Evolutionary conservation across 305 asterid species (phyloP).

Genomic region (Solanum aculeatissimum): DNA sequence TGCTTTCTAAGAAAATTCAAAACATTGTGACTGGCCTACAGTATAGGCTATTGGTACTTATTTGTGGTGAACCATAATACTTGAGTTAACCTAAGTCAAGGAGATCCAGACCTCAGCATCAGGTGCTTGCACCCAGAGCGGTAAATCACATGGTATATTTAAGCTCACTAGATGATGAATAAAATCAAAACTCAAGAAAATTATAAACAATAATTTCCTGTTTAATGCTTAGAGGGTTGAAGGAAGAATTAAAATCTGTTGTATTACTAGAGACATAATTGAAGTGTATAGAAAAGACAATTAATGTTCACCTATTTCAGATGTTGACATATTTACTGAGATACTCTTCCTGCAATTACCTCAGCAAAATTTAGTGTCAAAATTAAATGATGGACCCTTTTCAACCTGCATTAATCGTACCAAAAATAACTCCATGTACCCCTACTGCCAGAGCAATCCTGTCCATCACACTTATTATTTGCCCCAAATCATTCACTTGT

Average conservation of each 20-base stretch:
- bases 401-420: constrained; percentile 1
- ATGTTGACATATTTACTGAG: not conserved
- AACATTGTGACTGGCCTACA: not conserved
- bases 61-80: not conserved
- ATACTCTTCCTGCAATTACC: not conserved
- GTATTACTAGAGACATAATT: not conserved
- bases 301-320: not conserved
- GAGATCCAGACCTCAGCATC: not conserved
- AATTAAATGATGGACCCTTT: not conserved
- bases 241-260: not conserved
- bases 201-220: not conserved
- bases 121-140: not conserved
- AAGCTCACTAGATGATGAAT: too few species aligned
- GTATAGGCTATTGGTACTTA: not conserved
- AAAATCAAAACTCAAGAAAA: not conserved
- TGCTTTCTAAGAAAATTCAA: not conserved
- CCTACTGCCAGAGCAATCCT: not conserved
- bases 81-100: not conserved
- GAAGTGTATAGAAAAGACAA: not conserved
- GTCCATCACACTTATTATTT: not conserved
- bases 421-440: not conserved
- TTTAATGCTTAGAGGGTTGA: not conserved
- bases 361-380: not conserved
- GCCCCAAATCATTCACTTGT: not conserved
- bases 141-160: too few species aligned